Base-by-base conservation (phyloP, 768 basidiomycete species). In the Dioszegia crocea region DNA sequence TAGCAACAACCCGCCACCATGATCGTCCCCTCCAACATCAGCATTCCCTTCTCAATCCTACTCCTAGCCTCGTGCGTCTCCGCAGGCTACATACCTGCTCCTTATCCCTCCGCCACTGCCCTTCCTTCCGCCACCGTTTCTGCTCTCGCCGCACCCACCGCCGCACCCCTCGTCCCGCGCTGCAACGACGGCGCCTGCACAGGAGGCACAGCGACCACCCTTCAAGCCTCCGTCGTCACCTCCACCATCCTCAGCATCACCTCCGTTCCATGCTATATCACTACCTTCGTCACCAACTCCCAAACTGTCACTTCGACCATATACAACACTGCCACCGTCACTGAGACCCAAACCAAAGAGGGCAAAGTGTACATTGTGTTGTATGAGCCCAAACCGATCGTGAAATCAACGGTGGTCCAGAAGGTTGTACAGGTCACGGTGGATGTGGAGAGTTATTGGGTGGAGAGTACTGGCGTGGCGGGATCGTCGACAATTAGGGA, bases 281-380 rank as follows among this genome's bases (percentile, higher is more conserved):
- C 69, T 12, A 64, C 62, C 3, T 64, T 56, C 44, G 44, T 71
- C 43, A 71, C 67, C 9, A 36, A 71, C 26, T 61, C 58, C 8
- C 30, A 51, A 14, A 71, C 69, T 10, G 50, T 56, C 41, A 62
- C 62, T 5, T 47, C 48, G 36, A 71, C 70, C 10, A 41, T 68
- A 12, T 71, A 71, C 57, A 66, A 63, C 23, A 68, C 70, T 44
- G 60, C 68, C 19, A 71, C 64, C 30, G 52, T 68, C 40, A 71
- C 70, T 9, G 62, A 60, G 30, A 71, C 70, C 12, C 39, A 63
- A 23, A 71, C 67, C 14, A 50, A 62, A 31, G 58, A 63, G 40
- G 70, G 70, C 27, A 68, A 64, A 21, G 67, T 71, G 21, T 68
- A 59, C 41, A 62, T 71, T 36, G 57, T 68, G 19, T 43, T 64